phyloP scores from a whole-genome alignment of 495 filamentous ascomycete genomes.

The Xylaria sp. region DNA sequence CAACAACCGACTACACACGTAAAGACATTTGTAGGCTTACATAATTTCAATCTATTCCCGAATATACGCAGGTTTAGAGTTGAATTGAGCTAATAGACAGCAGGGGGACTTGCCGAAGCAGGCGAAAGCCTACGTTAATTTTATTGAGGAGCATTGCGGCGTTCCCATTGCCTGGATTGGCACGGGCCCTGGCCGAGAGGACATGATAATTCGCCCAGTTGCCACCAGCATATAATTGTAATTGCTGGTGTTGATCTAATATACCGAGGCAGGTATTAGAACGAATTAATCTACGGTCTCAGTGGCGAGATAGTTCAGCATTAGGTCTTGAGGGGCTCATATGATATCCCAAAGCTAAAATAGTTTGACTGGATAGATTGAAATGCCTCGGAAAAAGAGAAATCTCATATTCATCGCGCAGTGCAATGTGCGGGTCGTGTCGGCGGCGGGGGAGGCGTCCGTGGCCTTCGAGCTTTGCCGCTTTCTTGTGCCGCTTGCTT shows the following conservation, averaged over 20 bases:
- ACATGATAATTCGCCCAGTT: slow-evolving; percentile 41
- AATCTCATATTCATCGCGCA: neutral
- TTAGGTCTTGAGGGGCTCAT: neutral
- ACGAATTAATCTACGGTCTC: neutral
- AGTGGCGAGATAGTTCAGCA: neutral
- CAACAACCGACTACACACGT: slow-evolving; percentile 64
- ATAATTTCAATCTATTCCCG: neutral
- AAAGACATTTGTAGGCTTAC: slow-evolving; percentile 32
- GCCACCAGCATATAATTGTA: neutral
- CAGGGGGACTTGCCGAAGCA: slow-evolving; percentile 76
- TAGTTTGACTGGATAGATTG: neutral
- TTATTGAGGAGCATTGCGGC: slow-evolving; percentile 72
- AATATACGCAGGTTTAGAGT: neutral
- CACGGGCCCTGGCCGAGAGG: slow-evolving; percentile 74
- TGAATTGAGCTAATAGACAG: neutral
- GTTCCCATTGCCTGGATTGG: slow-evolving; percentile 80
- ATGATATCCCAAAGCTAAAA: neutral
- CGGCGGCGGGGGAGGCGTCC: neutral
- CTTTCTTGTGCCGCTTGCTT: slow-evolving; percentile 6
- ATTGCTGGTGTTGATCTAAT: neutral
- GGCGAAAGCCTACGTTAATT: slow-evolving; percentile 76
- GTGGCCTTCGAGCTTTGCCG: neutral
- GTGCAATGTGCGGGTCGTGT: neutral
- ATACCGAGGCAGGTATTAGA: too few relatives aligned
- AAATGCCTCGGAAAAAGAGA: neutral